Base-by-base conservation (phyloP, 805 yeast species). In the Metschnikowia shivogae region DNA sequence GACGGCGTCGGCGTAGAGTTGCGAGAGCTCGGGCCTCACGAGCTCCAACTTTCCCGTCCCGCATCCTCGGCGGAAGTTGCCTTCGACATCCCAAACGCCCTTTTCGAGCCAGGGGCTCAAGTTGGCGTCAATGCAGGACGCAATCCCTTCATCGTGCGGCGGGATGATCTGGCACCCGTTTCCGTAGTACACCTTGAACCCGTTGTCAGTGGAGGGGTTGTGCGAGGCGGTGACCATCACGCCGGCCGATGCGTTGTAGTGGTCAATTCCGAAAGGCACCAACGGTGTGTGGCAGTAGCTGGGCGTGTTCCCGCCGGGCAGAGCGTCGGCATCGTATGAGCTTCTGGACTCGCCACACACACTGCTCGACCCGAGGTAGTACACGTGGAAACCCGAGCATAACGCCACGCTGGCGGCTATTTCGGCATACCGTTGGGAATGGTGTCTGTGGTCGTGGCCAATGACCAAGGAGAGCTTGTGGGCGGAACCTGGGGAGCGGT, bases 111-210 rank as follows among this genome's bases (percentile, higher is more conserved):
- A 76, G 0, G 95, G 92, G 3, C 52, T 62, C 48, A 87, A 64
- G 56, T 87, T 86, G 11, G 67, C 56, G 22, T 77, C 70, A 34
- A 92, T 92, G 1, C 72, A 58, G 2, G 61, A 48, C 19, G 96
- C 89, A 50, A 92, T 92, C 1, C 75, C 81, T 2, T 57, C 56
- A 58, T 93, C 98, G 58, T 84, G 89, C 0, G 99, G 98, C 2
- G 96, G 90, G 37, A 92, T 88, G 51, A 92, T 93, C 63, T 93
- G 98, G 63, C 97, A 92, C 4, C 97, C 98, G 60, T 92, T 92
- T 8, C 74, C 70, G 80, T 93, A 89, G 68, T 93, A 92, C 1
- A 92, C 98, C 60, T 92, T 92, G 67, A 88, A 92, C 0, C 98
- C 98, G 59, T 90, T 90, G 60, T 89, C 97, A 61, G 77, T 70